phyloP scores from a whole-genome alignment of 768 basidiomycete species.

The Collybia mongolica region DNA sequence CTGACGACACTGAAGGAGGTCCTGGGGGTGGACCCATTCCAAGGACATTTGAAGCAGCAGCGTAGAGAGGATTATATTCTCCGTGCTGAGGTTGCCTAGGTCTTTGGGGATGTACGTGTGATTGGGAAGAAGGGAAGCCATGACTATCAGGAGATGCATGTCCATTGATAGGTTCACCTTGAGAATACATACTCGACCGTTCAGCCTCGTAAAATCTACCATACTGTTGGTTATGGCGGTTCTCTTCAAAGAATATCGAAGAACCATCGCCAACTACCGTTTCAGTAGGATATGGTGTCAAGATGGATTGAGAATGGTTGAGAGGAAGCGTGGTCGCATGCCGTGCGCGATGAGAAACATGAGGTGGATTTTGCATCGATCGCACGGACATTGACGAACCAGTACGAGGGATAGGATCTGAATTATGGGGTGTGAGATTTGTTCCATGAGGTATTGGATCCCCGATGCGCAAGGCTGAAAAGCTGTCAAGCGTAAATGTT shows the following conservation, averaged over 20 bases:
- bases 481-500: constrained; percentile 44
- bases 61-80: constrained; percentile 61
- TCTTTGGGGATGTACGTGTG: constrained; percentile 11
- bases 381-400: constrained; percentile 59
- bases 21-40: constrained; percentile 71
- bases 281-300: constrained; percentile 7
- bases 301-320: constrained; percentile 6
- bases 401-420: constrained; percentile 52
- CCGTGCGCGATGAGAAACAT: constrained; percentile 29
- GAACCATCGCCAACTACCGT: constrained; percentile 15
- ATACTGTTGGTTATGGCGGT: constrained; percentile 24
- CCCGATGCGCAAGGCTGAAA: constrained; percentile 52
- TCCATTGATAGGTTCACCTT: constrained; percentile 31
- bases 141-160: constrained; percentile 26
- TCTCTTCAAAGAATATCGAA: constrained; percentile 31
- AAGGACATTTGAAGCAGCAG: constrained; percentile 78
- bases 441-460: constrained; percentile 32
- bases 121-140: constrained; percentile 21
- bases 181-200: constrained; percentile 32
- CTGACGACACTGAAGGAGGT: constrained; percentile 18
- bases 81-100: constrained; percentile 28
- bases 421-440: constrained; percentile 21
- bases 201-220: constrained; percentile 33
- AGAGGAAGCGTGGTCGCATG: constrained; percentile 42
- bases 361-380: constrained; percentile 23